Base-by-base conservation (phyloP, 768 basidiomycete genomes). In the Agrocybe pediades region DNA sequence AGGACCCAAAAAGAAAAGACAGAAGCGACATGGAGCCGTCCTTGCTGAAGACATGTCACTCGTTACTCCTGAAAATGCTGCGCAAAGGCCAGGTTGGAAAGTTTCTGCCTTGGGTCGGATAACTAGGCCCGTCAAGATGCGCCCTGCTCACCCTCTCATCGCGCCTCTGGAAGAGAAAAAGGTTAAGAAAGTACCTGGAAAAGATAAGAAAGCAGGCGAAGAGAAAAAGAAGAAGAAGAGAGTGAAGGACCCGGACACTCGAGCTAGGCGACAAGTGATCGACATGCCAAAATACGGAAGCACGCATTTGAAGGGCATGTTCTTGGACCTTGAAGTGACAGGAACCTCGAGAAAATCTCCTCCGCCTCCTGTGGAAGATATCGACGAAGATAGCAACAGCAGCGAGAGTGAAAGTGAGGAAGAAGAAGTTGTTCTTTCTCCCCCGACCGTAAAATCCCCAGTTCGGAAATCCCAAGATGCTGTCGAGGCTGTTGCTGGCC, bases 221-320 rank as follows among this genome's bases (percentile, higher is more conserved):
- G 65, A 60, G 20, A 71, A 71, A 61, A 71, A 69, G 58, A 79
- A 73, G 65, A 83, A 76, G 60, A 79, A 72, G 51, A 74, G 74
- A 52, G 53, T 66, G 41, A 79, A 79, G 51, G 74, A 75, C n/a
- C 82, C 83, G 0, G 82, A 80, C 30, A 65, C 68, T 8, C 76
- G 90, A 16, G 84, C 90, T 1, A 74, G 87, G 54, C 71, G 80
- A 53, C 74, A 76, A 53, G 84, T 77, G 41, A 92, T 94, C 59
- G 90, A 93, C 62, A 85, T 90, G 59, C 79, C 82, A 15, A 77
- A 78, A 46, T 92, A 83, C 76, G 87, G 84, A 20, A 86, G 88
- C 40, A 74, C 76, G 16, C 85, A 90, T 66, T 61, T 92, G 60
- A 88, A 82, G 53, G 91, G 89, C 2, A 68, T 80, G 20, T 87